Evolutionary conservation across 2,329 filamentous ascomycete genomes (phyloP).

Genomic region (Xylaria sp.): DNA sequence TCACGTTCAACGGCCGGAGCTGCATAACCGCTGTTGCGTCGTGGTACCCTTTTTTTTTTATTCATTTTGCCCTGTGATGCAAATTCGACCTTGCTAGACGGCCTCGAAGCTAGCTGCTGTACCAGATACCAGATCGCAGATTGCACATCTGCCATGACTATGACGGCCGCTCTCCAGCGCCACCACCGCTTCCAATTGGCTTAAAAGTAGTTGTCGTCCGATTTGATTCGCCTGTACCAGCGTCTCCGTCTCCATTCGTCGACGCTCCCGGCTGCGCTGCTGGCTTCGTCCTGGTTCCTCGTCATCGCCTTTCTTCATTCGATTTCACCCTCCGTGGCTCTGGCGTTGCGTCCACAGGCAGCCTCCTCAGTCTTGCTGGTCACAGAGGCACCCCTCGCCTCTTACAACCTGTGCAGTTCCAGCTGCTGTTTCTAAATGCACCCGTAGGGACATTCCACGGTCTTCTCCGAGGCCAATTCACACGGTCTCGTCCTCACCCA

Average conservation of each 20-base stretch:
- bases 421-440: slow-evolving; percentile 17
- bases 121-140: too few species aligned
- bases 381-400: neutral
- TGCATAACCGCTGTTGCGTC: slow-evolving; percentile 29
- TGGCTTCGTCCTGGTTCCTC: slow-evolving; percentile 22
- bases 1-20: slow-evolving; percentile 25
- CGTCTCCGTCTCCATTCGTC: slow-evolving; percentile 11
- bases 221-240: slow-evolving; percentile 24
- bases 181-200: slow-evolving; percentile 28
- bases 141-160: slow-evolving; percentile 10
- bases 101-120: too few species aligned
- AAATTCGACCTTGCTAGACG: slow-evolving; percentile 12
- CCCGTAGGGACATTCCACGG: slow-evolving; percentile 18
- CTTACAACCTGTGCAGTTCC: neutral
- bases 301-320: slow-evolving; percentile 13
- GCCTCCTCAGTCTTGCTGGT: slow-evolving; percentile 17
- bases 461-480: slow-evolving; percentile 18
- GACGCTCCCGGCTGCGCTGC: slow-evolving; percentile 9
- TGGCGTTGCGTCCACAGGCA: slow-evolving; percentile 16
- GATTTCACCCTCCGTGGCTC: slow-evolving; percentile 13
- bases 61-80: slow-evolving; percentile 21
- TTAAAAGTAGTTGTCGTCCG: slow-evolving; percentile 3
- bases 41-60: slow-evolving; percentile 14
- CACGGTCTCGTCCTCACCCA: slow-evolving; percentile 22
- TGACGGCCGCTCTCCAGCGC: slow-evolving; percentile 23